These are phyloP conservation scores for Pseudoperonospora humuli DNA, from an alignment of 352 stramenopile species.

Conservation along the genomic window DNA sequence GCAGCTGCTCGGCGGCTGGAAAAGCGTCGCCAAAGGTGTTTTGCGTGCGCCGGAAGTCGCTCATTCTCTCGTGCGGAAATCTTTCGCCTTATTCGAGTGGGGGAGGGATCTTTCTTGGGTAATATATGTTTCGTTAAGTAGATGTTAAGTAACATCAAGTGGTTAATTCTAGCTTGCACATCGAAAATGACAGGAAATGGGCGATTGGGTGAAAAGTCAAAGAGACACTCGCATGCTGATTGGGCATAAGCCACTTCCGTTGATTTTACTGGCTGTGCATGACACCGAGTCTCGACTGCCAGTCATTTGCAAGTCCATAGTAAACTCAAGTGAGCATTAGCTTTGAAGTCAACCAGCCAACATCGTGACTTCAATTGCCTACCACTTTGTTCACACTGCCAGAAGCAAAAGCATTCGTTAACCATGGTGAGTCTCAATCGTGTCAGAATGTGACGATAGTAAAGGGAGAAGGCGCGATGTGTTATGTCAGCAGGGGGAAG, in stretches of 20 bases:
- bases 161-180: neutral
- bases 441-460: too few species aligned
- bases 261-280: constrained; percentile 31
- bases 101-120: constrained; percentile 22
- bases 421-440: constrained; percentile 55
- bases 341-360: constrained; percentile 25
- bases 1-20: constrained; percentile 38
- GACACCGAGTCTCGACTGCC: constrained; percentile 50
- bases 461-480: too few species aligned
- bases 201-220: neutral
- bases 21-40: constrained; percentile 74
- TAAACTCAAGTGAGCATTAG: constrained; percentile 44
- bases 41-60: constrained; percentile 73
- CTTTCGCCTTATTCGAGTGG: constrained; percentile 4
- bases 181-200: neutral
- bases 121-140: neutral
- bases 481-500: neutral
- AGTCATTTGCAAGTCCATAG: constrained; percentile 71
- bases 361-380: constrained; percentile 7
- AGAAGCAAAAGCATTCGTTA: constrained; percentile 83
- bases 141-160: neutral
- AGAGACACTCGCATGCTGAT: constrained; percentile 1
- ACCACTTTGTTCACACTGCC: constrained; percentile 71
- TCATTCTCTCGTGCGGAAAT: constrained; percentile 36
- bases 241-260: constrained; percentile 20